Evolutionary conservation across 768 basidiomycete genomes (phyloP).

Genomic region (Rhodotorula kratochvilovae): DNA sequence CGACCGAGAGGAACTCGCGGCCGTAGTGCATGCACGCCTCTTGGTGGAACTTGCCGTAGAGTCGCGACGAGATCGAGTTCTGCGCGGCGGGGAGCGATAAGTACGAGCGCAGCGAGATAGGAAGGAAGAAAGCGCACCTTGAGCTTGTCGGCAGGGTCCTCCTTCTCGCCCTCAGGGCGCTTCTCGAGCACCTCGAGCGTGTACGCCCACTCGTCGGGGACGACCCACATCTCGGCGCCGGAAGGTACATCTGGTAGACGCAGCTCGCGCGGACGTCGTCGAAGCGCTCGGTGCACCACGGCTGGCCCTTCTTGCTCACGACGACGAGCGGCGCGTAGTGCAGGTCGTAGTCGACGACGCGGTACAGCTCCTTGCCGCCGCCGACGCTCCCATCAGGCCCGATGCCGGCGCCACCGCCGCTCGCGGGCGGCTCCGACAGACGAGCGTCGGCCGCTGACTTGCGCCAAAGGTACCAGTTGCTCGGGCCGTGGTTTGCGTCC

Average conservation of each 20-base stretch:
- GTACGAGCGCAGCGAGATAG: not conserved
- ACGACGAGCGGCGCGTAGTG: constrained; percentile 43
- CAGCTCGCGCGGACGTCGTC: constrained; percentile 43
- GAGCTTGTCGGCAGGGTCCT: constrained; percentile 42
- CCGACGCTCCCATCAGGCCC: constrained; percentile 28
- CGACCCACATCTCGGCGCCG: constrained; percentile 43
- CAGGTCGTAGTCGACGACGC: constrained; percentile 43
- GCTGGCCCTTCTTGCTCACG: constrained; percentile 40
- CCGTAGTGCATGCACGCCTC: constrained; percentile 46
- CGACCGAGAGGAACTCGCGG: constrained; percentile 41
- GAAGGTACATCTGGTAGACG: constrained; percentile 44
- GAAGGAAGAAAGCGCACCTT: constrained; percentile 26
- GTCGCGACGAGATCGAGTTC: constrained; percentile 41
- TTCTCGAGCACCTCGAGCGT: constrained; percentile 42
- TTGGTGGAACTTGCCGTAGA: constrained; percentile 44
- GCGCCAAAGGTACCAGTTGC: constrained; percentile 42
- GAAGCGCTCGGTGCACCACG: constrained; percentile 45
- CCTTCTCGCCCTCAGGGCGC: constrained; percentile 17
- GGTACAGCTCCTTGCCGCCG: constrained; percentile 36
- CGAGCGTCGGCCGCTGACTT: constrained; percentile 34
- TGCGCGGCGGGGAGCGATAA: not conserved
- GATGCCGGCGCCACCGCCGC: constrained; percentile 34
- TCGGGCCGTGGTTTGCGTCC: constrained; percentile 42
- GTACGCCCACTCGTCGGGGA: constrained; percentile 43
- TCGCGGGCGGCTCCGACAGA: constrained; percentile 17